Base-by-base conservation (phyloP, 1,284 basidiomycete genomes). In the Inonotus hispidus region DNA sequence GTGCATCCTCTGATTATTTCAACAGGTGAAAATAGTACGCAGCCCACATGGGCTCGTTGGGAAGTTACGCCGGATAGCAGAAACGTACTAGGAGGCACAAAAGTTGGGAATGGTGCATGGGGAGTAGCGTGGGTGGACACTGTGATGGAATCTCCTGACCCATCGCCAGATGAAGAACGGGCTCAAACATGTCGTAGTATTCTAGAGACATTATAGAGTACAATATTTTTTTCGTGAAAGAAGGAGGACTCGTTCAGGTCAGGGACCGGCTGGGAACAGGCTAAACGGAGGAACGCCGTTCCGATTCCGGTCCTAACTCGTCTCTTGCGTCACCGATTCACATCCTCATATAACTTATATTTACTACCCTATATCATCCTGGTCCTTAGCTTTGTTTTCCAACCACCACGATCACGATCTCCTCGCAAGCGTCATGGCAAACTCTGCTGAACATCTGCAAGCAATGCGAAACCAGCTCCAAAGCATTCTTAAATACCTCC, bases 41-140 rank as follows among this genome's bases (percentile, higher is more conserved):
- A 92, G 66, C 84, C 90, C 0, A 86, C 84, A 2, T 75, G 72
- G 47, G 76, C 74, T 60, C 79, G 79, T n/a, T 87, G 87, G 84
- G 84, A 87, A 66, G 69, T 71, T 2, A 60, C 87, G 2, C 78
- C 82, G 7, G 78, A 82, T 62, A 70, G 75, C 0, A 71, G 71
- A 50, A 76, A 73, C 1, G 72, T 88, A 27, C 73, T 90, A 3
- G 87, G 88, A 0, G 89, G 88, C 1, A 81, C 85, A 0, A 89
- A 88, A 70, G 81, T 81, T 1, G 89, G 89, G 1, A 85, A 87
- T 64, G 83, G 82, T 0, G 89, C 86, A 1, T 92, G 90, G 90
- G 88, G 80, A 0, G 72, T 92, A 43, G 87, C 88, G 4, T 88
- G 86, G 81, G 76, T 92, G 23, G 90, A 92, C 68, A 90, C 87